phyloP scores from a whole-genome alignment of 495 filamentous ascomycete species.

The Xylaria nigripes region DNA sequence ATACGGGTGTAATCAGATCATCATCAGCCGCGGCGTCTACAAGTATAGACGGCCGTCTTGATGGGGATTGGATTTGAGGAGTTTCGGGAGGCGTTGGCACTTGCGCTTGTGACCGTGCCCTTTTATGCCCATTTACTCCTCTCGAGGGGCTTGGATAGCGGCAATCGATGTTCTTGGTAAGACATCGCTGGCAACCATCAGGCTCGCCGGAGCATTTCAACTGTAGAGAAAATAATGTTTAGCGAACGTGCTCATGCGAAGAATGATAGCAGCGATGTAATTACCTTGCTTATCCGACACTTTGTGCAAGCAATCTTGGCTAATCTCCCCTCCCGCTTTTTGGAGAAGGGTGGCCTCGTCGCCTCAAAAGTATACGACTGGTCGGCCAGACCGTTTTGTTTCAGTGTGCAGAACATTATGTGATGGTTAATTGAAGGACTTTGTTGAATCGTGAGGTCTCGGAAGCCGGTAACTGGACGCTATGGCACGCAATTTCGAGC shows the following conservation, averaged over 20 bases:
- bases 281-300: slow-evolving; percentile 16
- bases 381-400: slow-evolving; percentile 8
- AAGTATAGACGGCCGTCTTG: neutral
- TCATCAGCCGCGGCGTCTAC: neutral
- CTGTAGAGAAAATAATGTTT: neutral
- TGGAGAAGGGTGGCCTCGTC: slow-evolving; percentile 11
- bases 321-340: slow-evolving; percentile 9
- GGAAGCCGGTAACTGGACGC: neutral
- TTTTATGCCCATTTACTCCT: slow-evolving; percentile 7
- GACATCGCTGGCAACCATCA: slow-evolving; percentile 6
- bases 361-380: slow-evolving; percentile 13
- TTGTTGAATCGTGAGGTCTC: neutral
- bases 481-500: slow-evolving; percentile 1
- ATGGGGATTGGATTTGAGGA: neutral
- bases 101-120: slow-evolving; percentile 1
- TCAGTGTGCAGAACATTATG: slow-evolving; percentile 13
- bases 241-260: neutral
- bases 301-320: slow-evolving; percentile 12
- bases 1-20: slow-evolving; percentile 1
- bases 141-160: slow-evolving; percentile 6
- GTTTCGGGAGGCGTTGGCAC: slow-evolving; percentile 9
- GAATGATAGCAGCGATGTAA: neutral
- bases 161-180: slow-evolving; percentile 7
- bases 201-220: slow-evolving; percentile 11
- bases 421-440: neutral